Percentiles rank a stretch among this genome's conserved stretches.
These are phyloP conservation scores for Trebouxia sp. DNA, from an alignment of 139 green algal genomes.

Conservation along the genomic window DNA sequence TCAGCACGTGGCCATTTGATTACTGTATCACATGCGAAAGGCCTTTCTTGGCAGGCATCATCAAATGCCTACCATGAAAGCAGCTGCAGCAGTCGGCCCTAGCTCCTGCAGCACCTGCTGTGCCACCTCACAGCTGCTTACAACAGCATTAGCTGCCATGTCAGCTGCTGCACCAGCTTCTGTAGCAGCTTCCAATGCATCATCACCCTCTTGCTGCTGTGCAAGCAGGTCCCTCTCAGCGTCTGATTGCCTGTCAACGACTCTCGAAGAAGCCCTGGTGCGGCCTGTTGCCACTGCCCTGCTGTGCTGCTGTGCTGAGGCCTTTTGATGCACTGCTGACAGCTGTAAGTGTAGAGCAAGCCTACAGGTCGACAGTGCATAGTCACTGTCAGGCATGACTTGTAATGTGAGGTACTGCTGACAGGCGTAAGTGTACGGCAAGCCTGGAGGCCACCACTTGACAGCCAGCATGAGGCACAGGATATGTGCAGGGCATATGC, in stretches of 20 bases:
- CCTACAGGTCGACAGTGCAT: background rate
- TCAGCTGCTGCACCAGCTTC: background rate
- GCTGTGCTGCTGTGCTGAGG: background rate
- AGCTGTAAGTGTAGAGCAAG: background rate
- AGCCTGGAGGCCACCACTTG: too few species aligned
- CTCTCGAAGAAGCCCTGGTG: background rate
- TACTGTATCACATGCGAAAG: too few species aligned
- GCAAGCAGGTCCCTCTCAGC: background rate
- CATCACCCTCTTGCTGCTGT: background rate
- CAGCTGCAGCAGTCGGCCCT: background rate
- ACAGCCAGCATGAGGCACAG: too few species aligned
- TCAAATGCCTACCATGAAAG: background rate
- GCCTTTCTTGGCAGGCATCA: background rate
- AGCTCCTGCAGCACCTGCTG: background rate
- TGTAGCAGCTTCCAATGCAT: background rate
- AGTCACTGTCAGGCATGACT: background rate
- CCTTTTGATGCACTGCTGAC: background rate
- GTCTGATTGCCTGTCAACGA: background rate
- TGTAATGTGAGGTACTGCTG: background rate
- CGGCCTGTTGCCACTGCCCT: background rate
- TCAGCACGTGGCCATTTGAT: too few species aligned
- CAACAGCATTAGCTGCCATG: too few species aligned
- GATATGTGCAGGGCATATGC: too few species aligned
- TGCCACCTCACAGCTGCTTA: background rate
- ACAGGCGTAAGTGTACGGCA: background rate